These are phyloP conservation scores for Chlamydomonas sp. DNA, from an alignment of 139 green algal species.

Conservation along the genomic window DNA sequence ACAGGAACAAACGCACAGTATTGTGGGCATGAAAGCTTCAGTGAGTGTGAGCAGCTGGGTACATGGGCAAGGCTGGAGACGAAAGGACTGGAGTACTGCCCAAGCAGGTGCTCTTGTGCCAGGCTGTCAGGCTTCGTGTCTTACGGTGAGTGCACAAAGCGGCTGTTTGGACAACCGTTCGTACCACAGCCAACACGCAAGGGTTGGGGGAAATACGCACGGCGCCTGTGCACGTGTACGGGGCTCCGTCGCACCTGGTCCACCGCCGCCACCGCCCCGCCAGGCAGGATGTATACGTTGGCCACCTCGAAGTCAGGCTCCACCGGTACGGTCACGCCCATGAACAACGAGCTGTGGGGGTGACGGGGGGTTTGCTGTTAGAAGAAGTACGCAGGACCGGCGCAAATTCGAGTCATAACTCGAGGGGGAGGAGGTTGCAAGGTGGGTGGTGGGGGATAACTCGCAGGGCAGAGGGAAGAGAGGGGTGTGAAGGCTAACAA, in stretches of 20 bases:
- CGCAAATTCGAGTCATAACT: background rate
- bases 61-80: too few species aligned
- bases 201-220: background rate
- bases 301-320: slow-evolving; percentile 1
- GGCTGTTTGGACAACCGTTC: too few species aligned
- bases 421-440: too few species aligned
- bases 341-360: slow-evolving; percentile 43
- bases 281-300: slow-evolving; percentile 34
- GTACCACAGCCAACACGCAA: too few species aligned
- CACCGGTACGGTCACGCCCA: slow-evolving; percentile 38
- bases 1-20: background rate
- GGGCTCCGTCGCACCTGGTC: background rate
- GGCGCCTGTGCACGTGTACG: background rate
- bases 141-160: too few species aligned
- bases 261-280: slow-evolving; percentile 20
- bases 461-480: background rate
- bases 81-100: too few species aligned
- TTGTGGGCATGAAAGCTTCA: background rate
- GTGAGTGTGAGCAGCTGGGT: background rate
- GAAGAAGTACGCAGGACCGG: background rate
- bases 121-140: too few species aligned
- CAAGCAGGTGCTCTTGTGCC: too few species aligned
- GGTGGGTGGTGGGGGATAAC: background rate
- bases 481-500: background rate
- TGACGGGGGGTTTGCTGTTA: background rate